Conservation (phyloP, 257 asterid genomes). For the Solanum bulbocastanum region DNA sequence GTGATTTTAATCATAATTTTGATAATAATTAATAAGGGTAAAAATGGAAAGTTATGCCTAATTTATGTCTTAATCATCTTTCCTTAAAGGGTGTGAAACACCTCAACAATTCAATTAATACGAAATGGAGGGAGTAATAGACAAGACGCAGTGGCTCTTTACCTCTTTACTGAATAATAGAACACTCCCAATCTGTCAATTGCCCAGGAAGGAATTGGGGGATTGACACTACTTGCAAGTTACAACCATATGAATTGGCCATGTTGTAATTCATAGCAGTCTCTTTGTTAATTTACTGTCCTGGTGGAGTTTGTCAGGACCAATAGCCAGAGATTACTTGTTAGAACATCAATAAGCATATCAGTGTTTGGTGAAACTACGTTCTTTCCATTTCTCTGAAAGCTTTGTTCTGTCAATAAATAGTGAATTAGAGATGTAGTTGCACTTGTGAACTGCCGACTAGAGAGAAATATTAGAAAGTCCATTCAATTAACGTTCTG, state of each 20-base stretch:
- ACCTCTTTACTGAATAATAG: background rate
- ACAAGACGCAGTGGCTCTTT: background rate
- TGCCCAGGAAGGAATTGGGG: background rate
- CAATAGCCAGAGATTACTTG: background rate
- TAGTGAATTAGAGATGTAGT: background rate
- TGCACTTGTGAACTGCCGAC: background rate
- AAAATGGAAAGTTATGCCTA: too few species aligned
- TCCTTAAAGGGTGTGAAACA: too few species aligned
- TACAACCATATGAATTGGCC: background rate
- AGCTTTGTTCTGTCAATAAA: background rate
- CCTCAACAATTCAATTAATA: too few species aligned
- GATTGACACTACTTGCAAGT: background rate
- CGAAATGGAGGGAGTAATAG: background rate
- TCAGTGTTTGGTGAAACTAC: background rate
- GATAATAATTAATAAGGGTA: too few species aligned
- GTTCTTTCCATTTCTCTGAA: background rate
- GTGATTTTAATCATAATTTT: too few species aligned
- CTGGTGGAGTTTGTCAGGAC: background rate
- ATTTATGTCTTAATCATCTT: too few species aligned
- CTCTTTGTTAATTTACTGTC: background rate
- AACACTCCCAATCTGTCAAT: background rate
- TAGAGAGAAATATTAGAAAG: background rate
- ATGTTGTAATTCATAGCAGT: background rate
- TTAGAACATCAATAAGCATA: background rate
- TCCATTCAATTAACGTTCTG: background rate